These are phyloP conservation scores for Cucurbitaria berberidis DNA, from an alignment of 2,329 filamentous ascomycete species.

Conservation along the genomic window DNA sequence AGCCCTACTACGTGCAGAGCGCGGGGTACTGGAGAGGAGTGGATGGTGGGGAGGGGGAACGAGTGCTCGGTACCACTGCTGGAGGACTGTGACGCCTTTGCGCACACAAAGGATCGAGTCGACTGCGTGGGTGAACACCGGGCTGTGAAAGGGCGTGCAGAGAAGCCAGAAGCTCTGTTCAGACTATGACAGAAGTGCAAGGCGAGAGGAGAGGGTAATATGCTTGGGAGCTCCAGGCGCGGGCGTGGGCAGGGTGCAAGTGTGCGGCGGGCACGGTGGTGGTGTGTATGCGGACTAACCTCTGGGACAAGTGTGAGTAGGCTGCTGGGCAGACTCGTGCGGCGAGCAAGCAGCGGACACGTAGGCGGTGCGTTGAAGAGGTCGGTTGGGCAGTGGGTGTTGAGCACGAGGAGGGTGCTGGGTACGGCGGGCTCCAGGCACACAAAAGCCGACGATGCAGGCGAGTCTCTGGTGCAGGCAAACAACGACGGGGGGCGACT, in stretches of 20 bases:
- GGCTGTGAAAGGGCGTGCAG: no score
- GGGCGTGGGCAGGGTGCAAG: constrained; percentile 18
- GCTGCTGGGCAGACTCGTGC: constrained; percentile 11
- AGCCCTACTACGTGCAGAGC: constrained; percentile 14
- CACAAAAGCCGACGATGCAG: constrained; percentile 23
- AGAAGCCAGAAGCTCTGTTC: constrained; percentile 2
- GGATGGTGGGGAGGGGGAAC: constrained; percentile 6
- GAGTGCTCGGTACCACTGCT: constrained; percentile 16
- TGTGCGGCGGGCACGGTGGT: constrained; percentile 15
- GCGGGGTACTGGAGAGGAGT: neutral
- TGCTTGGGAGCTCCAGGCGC: constrained; percentile 18
- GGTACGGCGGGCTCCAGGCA: constrained; percentile 37
- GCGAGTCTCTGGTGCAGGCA: constrained; percentile 6
- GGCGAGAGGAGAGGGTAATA: constrained; percentile 6
- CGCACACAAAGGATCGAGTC: no score
- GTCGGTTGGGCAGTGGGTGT: constrained; percentile 14
- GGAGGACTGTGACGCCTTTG: constrained; percentile 5
- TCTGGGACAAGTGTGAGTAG: constrained; percentile 22
- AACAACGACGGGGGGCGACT: constrained; percentile 28
- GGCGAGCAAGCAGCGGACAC: constrained; percentile 11
- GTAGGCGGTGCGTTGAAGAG: constrained; percentile 9
- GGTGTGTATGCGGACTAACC: constrained; percentile 33
- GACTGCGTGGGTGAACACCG: no score
- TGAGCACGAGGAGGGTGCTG: constrained; percentile 11
- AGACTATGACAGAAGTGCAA: constrained; percentile 2